phyloP scores from a whole-genome alignment of 352 stramenopile species.

The Lagenidium giganteum region DNA sequence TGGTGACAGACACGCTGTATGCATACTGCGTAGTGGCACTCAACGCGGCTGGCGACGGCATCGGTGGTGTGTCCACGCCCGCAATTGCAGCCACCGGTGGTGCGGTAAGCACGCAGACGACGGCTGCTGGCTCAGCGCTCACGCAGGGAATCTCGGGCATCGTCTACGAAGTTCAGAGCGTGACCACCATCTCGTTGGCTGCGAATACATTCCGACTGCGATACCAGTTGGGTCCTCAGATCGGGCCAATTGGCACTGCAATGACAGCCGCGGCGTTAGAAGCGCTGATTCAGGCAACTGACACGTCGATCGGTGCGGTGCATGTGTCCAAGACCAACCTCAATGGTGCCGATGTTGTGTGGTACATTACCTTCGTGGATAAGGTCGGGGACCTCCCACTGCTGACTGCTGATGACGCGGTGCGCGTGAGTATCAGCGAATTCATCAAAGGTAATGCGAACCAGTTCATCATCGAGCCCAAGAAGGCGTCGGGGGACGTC shows the following conservation, averaged over 20 bases:
- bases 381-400: constrained; percentile 62
- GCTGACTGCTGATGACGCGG: constrained; percentile 32
- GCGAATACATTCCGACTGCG: constrained; percentile 33
- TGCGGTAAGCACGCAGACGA: constrained; percentile 76
- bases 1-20: constrained; percentile 84
- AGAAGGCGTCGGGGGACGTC: constrained; percentile 82
- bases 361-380: constrained; percentile 79
- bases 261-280: constrained; percentile 33
- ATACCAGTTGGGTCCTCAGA: constrained; percentile 17
- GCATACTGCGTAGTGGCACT: constrained; percentile 89
- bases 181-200: constrained; percentile 33
- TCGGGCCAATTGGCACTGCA: constrained; percentile 25
- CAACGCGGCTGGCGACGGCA: constrained; percentile 84
- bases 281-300: constrained; percentile 19
- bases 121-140: constrained; percentile 78
- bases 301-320: constrained; percentile 32
- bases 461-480: constrained; percentile 91
- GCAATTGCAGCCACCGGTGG: constrained; percentile 85
- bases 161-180: constrained; percentile 92
- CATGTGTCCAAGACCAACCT: constrained; percentile 38
- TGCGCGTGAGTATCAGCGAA: constrained; percentile 53
- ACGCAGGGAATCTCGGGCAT: constrained; percentile 85
- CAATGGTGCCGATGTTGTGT: constrained; percentile 37
- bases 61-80: constrained; percentile 73
- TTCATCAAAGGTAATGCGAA: constrained; percentile 91